Base-by-base conservation (phyloP, 2,329 filamentous ascomycete species). In the Trichoderma breve region DNA sequence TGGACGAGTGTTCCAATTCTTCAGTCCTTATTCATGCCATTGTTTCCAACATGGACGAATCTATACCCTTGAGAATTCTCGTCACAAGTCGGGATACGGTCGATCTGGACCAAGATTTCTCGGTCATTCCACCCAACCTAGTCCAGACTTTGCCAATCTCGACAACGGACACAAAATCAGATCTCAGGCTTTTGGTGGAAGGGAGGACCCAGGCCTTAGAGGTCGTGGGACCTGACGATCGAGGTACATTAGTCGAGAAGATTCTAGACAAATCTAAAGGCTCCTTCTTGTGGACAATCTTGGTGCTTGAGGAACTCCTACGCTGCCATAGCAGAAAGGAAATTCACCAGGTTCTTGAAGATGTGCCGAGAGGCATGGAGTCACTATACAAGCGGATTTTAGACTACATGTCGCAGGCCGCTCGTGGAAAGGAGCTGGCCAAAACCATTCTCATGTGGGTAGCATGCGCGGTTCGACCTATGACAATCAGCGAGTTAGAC, bases 381-480 rank as follows among this genome's bases (percentile, higher is more conserved):
- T 72, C 74, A 9, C 73, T 82, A 6, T 84, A 83, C 74, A 70
- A 74, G 51, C 75, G 79, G 62, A 78, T 76, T 9, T 67, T 83
- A 11, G 74, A 78, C 6, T 61, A 61, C 14, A 82, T 83, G 77
- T 76, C 80, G 9, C 72, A 75, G 55, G 71, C 72, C 11, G 34
- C 66, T 9, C 73, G 76, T 15, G 77, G 76, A 26, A 79, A 80
- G 15, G 72, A 77, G 32, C 75, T 84, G 3, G 78, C 80, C 26
- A 78, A 80, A 65, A 76, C 79, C 12, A 79, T 84, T 14, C 78
- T 84, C 2, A 76, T 73, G 11, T 84, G 82, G 82, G 76, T 77
- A 26, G 73, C 76, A n/a, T 82, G 79, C 68, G 76, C 80, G 3
- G 66, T 76, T 28, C 75, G 80, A 39, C 81, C 82, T 0, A 72